These are phyloP conservation scores for Crithidia bombi DNA, from an alignment of 208 protist genomes.

Conservation along the genomic window DNA sequence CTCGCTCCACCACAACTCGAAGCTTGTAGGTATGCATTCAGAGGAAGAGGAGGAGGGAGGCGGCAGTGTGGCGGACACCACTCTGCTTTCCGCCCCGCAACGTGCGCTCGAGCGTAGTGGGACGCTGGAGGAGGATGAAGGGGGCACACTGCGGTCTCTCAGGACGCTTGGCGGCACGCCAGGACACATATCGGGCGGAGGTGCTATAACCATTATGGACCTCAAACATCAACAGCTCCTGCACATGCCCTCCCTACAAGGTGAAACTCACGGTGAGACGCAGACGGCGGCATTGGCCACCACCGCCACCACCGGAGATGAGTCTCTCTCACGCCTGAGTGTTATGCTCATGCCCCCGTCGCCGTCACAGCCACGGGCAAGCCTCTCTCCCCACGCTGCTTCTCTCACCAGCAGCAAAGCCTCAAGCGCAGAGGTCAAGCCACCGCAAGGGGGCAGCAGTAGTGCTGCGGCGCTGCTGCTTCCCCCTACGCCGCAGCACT, in stretches of 20 bases:
- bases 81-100: conserved; percentile 2
- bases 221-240: conserved; percentile 16
- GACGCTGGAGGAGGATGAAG: conserved; percentile 17
- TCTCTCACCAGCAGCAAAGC: conserved; percentile 8
- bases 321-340: conserved; percentile 18
- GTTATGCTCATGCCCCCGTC: conserved; percentile 32
- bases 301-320: conserved; percentile 6
- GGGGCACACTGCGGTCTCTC: conserved; percentile 10
- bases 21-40: no score
- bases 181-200: neutral
- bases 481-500: neutral
- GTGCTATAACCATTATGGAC: neutral
- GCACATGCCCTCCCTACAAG: conserved; percentile 5
- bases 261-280: conserved; percentile 26
- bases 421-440: neutral
- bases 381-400: conserved; percentile 9
- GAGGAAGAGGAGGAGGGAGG: conserved; percentile 9
- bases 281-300: conserved; percentile 20
- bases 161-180: neutral
- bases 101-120: neutral
- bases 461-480: neutral
- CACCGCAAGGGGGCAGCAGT: neutral
- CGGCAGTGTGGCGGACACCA: neutral
- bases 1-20: no score
- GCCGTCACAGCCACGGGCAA: conserved; percentile 27